Percentiles rank a stretch among this genome's conserved stretches.
Conservation (phyloP, 352 stramenopile species). For the Phytophthora rubi region DNA sequence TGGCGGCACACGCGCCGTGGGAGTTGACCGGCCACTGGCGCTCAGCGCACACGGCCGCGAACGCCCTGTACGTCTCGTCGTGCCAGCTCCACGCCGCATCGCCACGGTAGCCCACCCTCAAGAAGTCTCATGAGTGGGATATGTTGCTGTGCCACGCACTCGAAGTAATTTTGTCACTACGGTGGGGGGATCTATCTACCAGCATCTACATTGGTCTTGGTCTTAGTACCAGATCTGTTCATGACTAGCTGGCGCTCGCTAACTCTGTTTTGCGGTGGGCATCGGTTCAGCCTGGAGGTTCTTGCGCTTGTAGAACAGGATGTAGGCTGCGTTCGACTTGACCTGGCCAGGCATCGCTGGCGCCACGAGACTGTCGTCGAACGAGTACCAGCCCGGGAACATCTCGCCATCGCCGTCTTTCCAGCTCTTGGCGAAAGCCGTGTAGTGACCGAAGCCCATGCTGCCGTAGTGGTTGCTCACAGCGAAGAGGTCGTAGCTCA, state of each 20-base stretch:
- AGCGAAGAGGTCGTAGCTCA: conserved; percentile 88
- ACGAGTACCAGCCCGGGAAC: conserved; percentile 82
- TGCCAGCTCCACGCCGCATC: conserved; percentile 29
- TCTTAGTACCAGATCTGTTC: neutral
- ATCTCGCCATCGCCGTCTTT: conserved; percentile 56
- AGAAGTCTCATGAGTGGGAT: too few species aligned
- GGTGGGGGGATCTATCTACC: conserved; percentile 2
- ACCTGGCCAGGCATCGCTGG: conserved; percentile 61
- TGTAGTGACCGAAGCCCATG: conserved; percentile 93
- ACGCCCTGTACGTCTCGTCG: conserved; percentile 26
- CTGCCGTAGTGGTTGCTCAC: conserved; percentile 92
- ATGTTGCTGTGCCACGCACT: neutral
- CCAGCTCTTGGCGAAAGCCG: conserved; percentile 82
- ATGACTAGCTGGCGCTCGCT: neutral
- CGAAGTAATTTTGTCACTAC: neutral
- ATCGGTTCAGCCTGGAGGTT: conserved; percentile 33
- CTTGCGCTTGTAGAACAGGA: conserved; percentile 90
- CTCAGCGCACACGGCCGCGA: conserved; percentile 20
- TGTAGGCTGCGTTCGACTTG: conserved; percentile 86
- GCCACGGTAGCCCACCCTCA: conserved; percentile 23
- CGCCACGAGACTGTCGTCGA: conserved; percentile 84
- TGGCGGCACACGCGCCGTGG: conserved; percentile 17
- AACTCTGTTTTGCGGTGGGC: conserved; percentile 12
- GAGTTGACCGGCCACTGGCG: conserved; percentile 32
- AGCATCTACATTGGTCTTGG: conserved; percentile 17